Base-by-base conservation (phyloP, 768 basidiomycete species). In the Amanita fuliginea region DNA sequence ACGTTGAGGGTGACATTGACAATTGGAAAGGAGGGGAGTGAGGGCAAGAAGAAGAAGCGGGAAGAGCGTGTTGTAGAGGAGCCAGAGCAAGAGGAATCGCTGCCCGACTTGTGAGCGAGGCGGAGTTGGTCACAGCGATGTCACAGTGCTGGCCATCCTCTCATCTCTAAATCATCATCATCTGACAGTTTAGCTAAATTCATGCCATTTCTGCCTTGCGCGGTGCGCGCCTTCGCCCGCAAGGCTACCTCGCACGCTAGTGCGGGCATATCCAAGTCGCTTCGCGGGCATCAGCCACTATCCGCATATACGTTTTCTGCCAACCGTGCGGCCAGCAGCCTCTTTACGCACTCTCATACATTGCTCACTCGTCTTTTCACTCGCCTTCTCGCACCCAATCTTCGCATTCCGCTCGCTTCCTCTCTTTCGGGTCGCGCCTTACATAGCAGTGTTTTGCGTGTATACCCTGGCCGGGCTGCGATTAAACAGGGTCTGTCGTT, bases 401-500 rank as follows among this genome's bases (percentile, higher is more conserved):
- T 67, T 39, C 65, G 60, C 60, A 66, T 55, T 41, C 67, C 49
- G 10, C 40, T 49, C 11, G 8, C 61, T 10, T 52, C 59, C 11
- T 54, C 56, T 59, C 60, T 53, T 48, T 59, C 51, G 62, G 60
- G 32, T 55, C 61, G 46, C 46, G 63, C 45, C 54, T 62, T 49
- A 11, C 63, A 59, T 54, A 63, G 57, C 22, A 67, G 66, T 52
- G 62, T 67, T 21, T 61, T 68, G 36, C 61, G 61, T 35, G 54
- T 55, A 26, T 54, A 54, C 6, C 26, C 56, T 9, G 37, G 56
- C 32, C 58, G 55, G 18, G 51, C 53, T 6, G 56, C 66, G 21
- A 63, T 66, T 35, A 81, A 85, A 50, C 72, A 76, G 43, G 65
- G 76, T 0, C 62, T 85, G 41, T 84, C 83, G 13, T 65, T 79